These are phyloP conservation scores for Clausena lansium DNA, from an alignment of 345 rosid species.

Conservation along the genomic window DNA sequence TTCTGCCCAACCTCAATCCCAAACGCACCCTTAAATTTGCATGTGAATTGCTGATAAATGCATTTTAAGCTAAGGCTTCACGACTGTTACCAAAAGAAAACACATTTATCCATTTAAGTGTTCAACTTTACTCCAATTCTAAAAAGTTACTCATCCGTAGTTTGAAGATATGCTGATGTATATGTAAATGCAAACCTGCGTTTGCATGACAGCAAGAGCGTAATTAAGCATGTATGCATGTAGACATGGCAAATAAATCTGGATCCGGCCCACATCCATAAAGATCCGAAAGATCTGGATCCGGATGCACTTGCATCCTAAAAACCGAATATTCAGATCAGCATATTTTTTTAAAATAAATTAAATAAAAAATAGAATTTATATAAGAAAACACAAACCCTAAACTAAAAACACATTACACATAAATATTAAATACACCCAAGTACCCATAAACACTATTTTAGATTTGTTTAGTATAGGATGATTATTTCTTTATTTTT, in stretches of 20 bases:
- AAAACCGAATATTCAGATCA: fast-evolving
- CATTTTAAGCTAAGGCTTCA: background rate
- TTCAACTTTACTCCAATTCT: background rate
- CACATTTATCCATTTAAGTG: background rate
- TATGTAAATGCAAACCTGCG: background rate
- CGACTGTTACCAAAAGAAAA: background rate
- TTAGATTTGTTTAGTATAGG: too few relatives aligned
- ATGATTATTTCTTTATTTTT: too few relatives aligned
- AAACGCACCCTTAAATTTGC: background rate
- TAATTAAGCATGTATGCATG: background rate
- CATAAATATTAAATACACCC: too few relatives aligned
- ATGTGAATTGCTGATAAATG: background rate
- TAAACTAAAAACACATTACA: too few relatives aligned
- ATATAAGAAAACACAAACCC: too few relatives aligned
- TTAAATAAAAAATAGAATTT: background rate
- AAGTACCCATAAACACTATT: background rate
- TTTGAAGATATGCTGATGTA: background rate
- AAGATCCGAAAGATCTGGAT: too few relatives aligned
- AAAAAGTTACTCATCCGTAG: background rate
- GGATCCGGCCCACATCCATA: too few relatives aligned
- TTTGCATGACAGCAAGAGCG: background rate
- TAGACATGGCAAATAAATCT: too few relatives aligned
- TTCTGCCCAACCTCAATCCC: too few relatives aligned
- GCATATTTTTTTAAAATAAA: background rate
- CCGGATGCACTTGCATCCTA: too few relatives aligned